Evolutionary conservation across 2,329 filamentous ascomycete genomes (phyloP), one percentile per base, ranked within the genome.

Genomic region (Cadophora gregata): DNA sequence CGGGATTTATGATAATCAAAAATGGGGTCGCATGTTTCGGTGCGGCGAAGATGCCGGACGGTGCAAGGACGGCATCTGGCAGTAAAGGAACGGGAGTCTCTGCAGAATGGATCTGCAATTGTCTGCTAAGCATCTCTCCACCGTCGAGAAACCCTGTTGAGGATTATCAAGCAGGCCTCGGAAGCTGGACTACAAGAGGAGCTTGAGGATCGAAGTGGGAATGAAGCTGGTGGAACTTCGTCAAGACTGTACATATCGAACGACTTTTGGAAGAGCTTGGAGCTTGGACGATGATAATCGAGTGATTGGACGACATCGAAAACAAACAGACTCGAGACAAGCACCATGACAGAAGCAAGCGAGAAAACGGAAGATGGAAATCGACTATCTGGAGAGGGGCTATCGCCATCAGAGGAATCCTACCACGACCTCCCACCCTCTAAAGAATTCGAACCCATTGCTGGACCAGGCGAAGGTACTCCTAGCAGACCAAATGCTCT

Each of bases 381-480:
- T n/a, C 59, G 38, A 53, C 16, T 56, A 3, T 47, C 36, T 38
- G 60, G 58, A 38, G 66, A 68, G 47, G 56, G 45, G 36, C 48
- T 6, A 8, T 68, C 66, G 12, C 53, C 63, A 19, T 53, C 56
- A 38, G 63, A 62, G 19, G 66, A 66, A 10, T 65, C 63, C 7
- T 53, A 38, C n/a, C 38, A 63, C 50, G 51, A 62, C 42, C 64
- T 64, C 19, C 62, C 62, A 16, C 55, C 63, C 19, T 10, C 63
- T 25, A 72, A 66, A 58, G 69, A 74, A 59, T 74, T 71, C 63
- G 69, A 56, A n/a, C 67, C 72, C n/a, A 73, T 74, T 25, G 65
- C 55, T 16, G 60, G 38, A 45, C 31, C 38, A 8, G 21, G 27
- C 10, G 55, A 68, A 29, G 63, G 27, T 16, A 36, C 24, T 36